phyloP scores from a whole-genome alignment of 441 rosid species.

The Gossypium aridum region DNA sequence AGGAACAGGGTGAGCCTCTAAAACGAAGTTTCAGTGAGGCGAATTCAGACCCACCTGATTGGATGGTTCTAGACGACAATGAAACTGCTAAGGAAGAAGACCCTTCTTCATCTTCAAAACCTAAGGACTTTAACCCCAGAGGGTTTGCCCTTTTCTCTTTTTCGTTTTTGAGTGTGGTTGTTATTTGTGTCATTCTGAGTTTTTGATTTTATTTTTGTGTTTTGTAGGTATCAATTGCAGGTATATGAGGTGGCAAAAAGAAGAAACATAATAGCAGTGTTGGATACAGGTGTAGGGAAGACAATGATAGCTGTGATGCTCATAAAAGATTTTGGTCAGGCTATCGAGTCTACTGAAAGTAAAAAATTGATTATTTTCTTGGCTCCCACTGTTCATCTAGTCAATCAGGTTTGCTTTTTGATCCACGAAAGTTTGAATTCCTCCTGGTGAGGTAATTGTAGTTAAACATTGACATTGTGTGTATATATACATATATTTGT shows the following conservation, averaged over 20 bases:
- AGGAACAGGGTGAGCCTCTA: conserved; percentile 13
- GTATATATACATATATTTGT: not conserved
- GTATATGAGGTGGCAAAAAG: conserved; percentile 62
- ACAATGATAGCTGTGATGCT: conserved; percentile 65
- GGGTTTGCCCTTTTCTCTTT: conserved; percentile 27
- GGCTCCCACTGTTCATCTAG: conserved; percentile 80
- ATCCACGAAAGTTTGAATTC: not conserved
- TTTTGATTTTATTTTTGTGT: not conserved
- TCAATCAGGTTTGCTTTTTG: conserved; percentile 48
- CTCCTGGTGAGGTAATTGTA: not conserved
- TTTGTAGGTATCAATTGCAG: conserved; percentile 45
- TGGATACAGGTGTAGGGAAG: conserved; percentile 67
- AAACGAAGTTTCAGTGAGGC: conserved; percentile 40
- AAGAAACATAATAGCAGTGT: conserved; percentile 70
- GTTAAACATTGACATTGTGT: not conserved
- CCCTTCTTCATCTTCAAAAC: conserved; percentile 8
- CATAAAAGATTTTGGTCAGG: conserved; percentile 36
- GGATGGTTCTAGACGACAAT: not conserved
- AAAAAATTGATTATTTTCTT: conserved; percentile 60
- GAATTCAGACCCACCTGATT: conserved; percentile 22
- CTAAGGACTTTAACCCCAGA: conserved; percentile 31
- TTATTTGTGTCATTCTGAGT: conserved; percentile 10
- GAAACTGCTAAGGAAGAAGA: not conserved
- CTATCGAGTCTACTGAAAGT: conserved; percentile 26
- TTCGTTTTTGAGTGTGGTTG: not conserved